A percentile compares a stretch with the other conserved stretches of the same genome.
phyloP scores from a whole-genome alignment of 345 rosid species.

The Litchi chinensis region DNA sequence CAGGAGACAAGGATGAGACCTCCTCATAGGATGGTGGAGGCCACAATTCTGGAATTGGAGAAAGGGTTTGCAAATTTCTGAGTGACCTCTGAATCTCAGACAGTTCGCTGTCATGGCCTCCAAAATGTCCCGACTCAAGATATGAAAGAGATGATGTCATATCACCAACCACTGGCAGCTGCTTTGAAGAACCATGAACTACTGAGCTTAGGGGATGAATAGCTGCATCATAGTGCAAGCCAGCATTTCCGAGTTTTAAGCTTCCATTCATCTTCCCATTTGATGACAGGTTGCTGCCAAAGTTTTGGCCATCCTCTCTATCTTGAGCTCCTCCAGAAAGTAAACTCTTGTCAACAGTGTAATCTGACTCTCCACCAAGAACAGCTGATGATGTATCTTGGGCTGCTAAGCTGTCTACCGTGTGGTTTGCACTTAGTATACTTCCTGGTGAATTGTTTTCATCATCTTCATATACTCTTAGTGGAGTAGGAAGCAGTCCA shows the following conservation, averaged over 20 bases:
- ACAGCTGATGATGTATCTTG: conserved; percentile 26
- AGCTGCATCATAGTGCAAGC: conserved; percentile 24
- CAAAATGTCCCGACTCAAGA: conserved; percentile 13
- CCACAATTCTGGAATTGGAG: conserved; percentile 35
- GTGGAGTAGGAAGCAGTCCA: conserved; percentile 23
- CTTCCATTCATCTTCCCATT: conserved; percentile 25
- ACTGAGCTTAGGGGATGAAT: conserved; percentile 11
- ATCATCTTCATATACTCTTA: conserved; percentile 25
- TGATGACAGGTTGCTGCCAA: conserved; percentile 2
- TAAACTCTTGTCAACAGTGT: conserved; percentile 24
- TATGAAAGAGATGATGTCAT: conserved; percentile 25
- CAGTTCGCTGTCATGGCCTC: conserved; percentile 19
- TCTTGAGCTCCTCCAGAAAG: conserved; percentile 22
- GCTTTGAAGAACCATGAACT: conserved; percentile 28
- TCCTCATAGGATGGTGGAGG: conserved; percentile 29
- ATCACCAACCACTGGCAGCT: conserved; percentile 26
- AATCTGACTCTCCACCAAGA: conserved; percentile 31
- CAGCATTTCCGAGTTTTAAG: conserved; percentile 27
- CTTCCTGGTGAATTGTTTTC: conserved; percentile 23
- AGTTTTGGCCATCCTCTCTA: conserved; percentile 16
- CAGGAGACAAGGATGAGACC: conserved; percentile 29
- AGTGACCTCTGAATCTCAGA: conserved; percentile 31
- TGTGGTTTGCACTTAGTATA: conserved; percentile 26
- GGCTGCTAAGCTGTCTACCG: conserved; percentile 27
- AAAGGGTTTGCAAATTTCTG: conserved; percentile 29